phyloP scores from a whole-genome alignment of 2,329 filamentous ascomycete genomes.

The Alternaria sp. region DNA sequence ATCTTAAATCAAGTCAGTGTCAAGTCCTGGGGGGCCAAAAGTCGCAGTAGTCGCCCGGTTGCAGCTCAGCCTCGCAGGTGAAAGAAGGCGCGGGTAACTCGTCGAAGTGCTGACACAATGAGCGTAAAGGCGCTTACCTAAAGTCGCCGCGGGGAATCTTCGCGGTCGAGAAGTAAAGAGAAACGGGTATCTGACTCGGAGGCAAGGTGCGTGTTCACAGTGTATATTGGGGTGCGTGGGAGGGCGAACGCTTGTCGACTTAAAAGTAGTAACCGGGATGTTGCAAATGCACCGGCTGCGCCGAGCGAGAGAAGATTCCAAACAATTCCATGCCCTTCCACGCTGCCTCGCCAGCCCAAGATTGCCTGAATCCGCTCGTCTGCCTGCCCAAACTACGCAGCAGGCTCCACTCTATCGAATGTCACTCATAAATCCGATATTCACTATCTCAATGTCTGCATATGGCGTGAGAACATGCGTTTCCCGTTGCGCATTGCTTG shows the following conservation, averaged over 20 bases:
- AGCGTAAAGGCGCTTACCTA: slow-evolving; percentile 26
- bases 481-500: slow-evolving; percentile 2
- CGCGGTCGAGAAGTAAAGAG: background rate
- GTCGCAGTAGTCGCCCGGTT: slow-evolving; percentile 18
- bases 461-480: background rate
- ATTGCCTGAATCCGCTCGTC: background rate
- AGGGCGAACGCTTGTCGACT: slow-evolving; percentile 35
- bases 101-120: slow-evolving; percentile 5
- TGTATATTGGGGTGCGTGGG: slow-evolving; percentile 20
- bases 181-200: slow-evolving; percentile 14
- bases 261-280: slow-evolving; percentile 43
- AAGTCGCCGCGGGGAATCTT: slow-evolving; percentile 11
- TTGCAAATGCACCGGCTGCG: slow-evolving; percentile 40
- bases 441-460: background rate
- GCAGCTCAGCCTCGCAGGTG: slow-evolving; percentile 24
- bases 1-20: slow-evolving; percentile 23
- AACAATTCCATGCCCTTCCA: slow-evolving; percentile 45
- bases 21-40: slow-evolving; percentile 7
- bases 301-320: slow-evolving; percentile 46
- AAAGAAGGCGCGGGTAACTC: slow-evolving; percentile 11
- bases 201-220: slow-evolving; percentile 4
- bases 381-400: slow-evolving; percentile 5
- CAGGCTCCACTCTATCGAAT: background rate
- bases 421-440: background rate
- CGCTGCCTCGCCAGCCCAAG: slow-evolving; percentile 36